Evolutionary conservation across 2,329 filamentous ascomycete genomes (phyloP).

Genomic region (Neurospora crassa): DNA sequence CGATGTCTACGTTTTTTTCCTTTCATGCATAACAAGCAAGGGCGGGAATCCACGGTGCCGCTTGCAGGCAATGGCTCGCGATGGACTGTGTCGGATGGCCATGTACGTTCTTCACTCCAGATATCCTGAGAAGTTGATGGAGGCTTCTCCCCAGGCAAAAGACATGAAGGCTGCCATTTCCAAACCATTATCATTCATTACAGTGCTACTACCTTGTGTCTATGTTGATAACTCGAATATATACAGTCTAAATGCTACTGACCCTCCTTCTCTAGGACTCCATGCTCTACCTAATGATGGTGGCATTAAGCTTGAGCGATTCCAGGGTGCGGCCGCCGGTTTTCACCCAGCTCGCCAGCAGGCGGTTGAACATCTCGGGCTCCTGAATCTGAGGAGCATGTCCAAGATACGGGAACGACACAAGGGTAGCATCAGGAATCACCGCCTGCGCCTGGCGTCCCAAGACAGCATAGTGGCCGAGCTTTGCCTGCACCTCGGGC

Average conservation of each 20-base stretch:
- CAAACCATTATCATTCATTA: background rate
- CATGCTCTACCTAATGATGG: background rate
- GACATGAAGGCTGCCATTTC: background rate
- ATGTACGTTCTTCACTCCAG: background rate
- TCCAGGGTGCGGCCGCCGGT: background rate
- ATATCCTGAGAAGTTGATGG: background rate
- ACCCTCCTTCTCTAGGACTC: background rate
- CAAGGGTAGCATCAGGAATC: slow-evolving; percentile 34
- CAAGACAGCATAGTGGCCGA: slow-evolving; percentile 41
- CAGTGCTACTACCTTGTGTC: background rate
- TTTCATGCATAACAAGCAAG: background rate
- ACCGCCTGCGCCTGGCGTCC: slow-evolving; percentile 26
- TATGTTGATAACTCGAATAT: background rate
- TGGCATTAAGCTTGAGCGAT: background rate
- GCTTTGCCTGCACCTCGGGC: slow-evolving; percentile 29
- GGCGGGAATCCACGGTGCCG: background rate
- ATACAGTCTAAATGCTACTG: background rate
- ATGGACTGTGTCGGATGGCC: background rate
- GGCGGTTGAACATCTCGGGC: slow-evolving; percentile 35
- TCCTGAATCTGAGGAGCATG: slow-evolving; percentile 45
- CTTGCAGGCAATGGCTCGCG: background rate
- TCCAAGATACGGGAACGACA: slow-evolving; percentile 38
- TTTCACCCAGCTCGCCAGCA: slow-evolving; percentile 34
- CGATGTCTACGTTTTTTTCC: background rate
- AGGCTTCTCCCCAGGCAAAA: background rate